Evolutionary conservation across 129 eudicot species (phyloP), one percentile per base, ranked within the genome.

Genomic region (Silybum marianum): DNA sequence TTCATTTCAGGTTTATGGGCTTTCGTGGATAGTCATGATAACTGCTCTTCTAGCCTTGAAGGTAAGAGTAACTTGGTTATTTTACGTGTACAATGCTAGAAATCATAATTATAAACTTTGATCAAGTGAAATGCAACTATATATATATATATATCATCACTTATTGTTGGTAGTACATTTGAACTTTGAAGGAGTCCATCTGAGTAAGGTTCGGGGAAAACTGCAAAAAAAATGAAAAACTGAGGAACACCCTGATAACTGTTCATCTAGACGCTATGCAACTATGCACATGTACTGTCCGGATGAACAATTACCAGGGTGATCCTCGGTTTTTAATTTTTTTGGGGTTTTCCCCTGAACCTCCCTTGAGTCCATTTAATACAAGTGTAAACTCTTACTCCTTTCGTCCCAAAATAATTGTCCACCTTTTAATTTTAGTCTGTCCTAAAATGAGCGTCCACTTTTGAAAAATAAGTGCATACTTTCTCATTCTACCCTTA

Each of bases 11-110:
- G 95, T 93, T 77, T 94, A 94, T 81, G 98, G 94, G 46, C 93
- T 94, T 69, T 94, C 98, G 13, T 94, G 98, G 98, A 83, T 94
- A 71, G 98, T 94, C 36, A 88, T 94, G 93, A 84, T 80, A 80
- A 83, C 87, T 14, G 91, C 81, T 25, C 97, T 94, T 73, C 85
- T 88, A 67, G 93, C 90, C 74, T 86, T 94, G 75, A 94, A 94
- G 98, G 98, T 94, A 94, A 46, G 51, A 44, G 70, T 25, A 22
- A 81, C 75, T 42, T 81, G 60, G 46, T 24, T 67, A 19, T 80
- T 34, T 34, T 54, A 81, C 69, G 42, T 81, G 72, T 72, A 62
- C 65, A n/a, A 74, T 28, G 68, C 80, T 73, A 54, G 24, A 76
- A 79, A 72, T 62, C 60, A 36, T 80, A 71, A 71, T 69, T 66